A percentile compares a stretch with the other conserved stretches of the same genome.
Evolutionary conservation across 768 basidiomycete genomes (phyloP).

Genomic region (Amanita pseudoporphyria): DNA sequence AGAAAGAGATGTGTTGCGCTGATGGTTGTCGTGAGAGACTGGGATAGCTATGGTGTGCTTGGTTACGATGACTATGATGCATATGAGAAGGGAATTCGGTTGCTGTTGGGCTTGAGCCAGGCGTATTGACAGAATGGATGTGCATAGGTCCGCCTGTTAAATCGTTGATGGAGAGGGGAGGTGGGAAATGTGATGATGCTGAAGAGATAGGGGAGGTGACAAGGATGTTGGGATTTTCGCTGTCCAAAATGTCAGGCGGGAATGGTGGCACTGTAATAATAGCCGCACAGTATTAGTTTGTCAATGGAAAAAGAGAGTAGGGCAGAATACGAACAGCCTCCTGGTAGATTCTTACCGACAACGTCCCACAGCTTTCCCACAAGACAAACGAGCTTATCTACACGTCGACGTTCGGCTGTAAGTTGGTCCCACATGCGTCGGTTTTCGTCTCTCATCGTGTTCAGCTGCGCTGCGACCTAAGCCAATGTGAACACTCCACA

Average conservation of each 20-base stretch:
- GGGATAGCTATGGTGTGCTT: constrained; percentile 21
- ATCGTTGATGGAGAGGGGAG: constrained; percentile 32
- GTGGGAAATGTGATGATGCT: constrained; percentile 27
- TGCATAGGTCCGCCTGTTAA: constrained; percentile 26
- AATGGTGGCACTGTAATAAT: constrained; percentile 30
- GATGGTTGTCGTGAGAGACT: constrained; percentile 49
- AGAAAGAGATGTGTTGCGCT: constrained; percentile 43
- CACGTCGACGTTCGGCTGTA: constrained; percentile 44
- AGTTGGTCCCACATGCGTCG: constrained; percentile 50
- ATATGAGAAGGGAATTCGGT: constrained; percentile 30
- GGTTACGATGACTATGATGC: constrained; percentile 14
- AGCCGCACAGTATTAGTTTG: neutral
- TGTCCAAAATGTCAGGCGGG: constrained; percentile 45
- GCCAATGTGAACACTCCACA: constrained; percentile 1
- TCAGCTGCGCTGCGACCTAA: constrained; percentile 53
- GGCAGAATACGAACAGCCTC: constrained; percentile 31
- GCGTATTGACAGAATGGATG: constrained; percentile 38
- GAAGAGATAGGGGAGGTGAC: constrained; percentile 55
- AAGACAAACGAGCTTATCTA: constrained; percentile 49
- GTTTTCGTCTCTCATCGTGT: constrained; percentile 67
- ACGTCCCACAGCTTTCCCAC: constrained; percentile 57
- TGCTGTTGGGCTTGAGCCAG: constrained; percentile 43
- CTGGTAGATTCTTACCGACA: constrained; percentile 46
- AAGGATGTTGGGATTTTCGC: constrained; percentile 60
- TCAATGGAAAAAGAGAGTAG: neutral